phyloP scores from a whole-genome alignment of 768 basidiomycete species.

The Rhodosporidiobolus sp. region DNA sequence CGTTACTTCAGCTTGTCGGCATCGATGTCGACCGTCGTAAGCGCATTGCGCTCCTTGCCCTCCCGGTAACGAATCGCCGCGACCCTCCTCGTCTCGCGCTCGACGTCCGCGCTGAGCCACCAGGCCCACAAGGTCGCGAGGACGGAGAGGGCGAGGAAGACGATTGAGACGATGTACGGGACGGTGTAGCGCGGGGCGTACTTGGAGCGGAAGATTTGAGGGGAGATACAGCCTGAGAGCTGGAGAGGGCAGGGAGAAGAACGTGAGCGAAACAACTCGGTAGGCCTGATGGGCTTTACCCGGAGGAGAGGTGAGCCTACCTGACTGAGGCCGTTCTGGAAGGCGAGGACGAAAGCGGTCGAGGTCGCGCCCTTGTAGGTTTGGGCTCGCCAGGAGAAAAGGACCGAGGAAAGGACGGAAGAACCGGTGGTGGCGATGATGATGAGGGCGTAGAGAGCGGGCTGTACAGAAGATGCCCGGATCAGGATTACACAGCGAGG shows the following conservation, averaged over 20 bases:
- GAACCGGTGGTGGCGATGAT: constrained; percentile 17
- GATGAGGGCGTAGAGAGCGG: constrained; percentile 41
- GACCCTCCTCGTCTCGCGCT: constrained; percentile 36
- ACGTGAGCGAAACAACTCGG: too few relatives aligned
- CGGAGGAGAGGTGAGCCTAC: not conserved
- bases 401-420: not conserved
- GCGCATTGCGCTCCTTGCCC: not conserved
- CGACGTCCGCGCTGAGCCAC: constrained; percentile 30
- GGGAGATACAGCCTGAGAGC: not conserved
- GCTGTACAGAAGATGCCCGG: not conserved
- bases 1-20: too few relatives aligned
- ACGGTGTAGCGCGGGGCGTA: constrained; percentile 42
- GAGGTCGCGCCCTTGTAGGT: constrained; percentile 34
- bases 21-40: not conserved
- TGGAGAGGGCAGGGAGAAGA: not conserved
- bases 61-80: not conserved
- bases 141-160: not conserved
- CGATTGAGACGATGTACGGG: constrained; percentile 33
- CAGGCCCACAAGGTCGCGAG: constrained; percentile 23
- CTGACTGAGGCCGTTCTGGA: constrained; percentile 37
- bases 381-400: constrained; percentile 40
- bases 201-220: constrained; percentile 39
- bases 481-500: not conserved
- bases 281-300: not conserved
- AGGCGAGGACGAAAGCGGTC: constrained; percentile 41